phyloP scores from a whole-genome alignment of 495 filamentous ascomycete species.

The Penicillium dipodomyicola region DNA sequence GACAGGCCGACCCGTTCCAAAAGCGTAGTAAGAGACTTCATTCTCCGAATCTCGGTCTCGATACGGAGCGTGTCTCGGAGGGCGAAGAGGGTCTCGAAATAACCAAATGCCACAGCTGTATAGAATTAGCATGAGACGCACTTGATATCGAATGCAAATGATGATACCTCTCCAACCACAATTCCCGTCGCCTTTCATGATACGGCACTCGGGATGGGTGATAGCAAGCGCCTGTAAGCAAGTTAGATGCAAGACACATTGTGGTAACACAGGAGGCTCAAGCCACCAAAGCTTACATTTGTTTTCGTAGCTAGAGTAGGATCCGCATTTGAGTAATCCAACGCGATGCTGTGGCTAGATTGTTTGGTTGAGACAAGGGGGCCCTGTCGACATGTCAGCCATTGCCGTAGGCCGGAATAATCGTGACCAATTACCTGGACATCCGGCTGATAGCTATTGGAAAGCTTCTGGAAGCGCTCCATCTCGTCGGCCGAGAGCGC shows the following conservation, averaged over 20 bases:
- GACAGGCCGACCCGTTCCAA: conserved; percentile 68
- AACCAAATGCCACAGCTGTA: conserved; percentile 85
- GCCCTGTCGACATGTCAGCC: conserved; percentile 53
- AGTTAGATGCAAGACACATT: conserved; percentile 19
- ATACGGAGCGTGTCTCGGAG: conserved; percentile 61
- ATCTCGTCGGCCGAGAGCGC: conserved; percentile 50
- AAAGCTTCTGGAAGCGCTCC: conserved; percentile 53
- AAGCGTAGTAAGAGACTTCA: conserved; percentile 67
- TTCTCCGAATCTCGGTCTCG: conserved; percentile 64
- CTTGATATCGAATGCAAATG: conserved; percentile 15
- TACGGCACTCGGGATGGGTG: conserved; percentile 84
- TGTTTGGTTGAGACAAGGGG: conserved; percentile 76
- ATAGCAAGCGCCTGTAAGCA: conserved; percentile 65
- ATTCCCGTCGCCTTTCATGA: conserved; percentile 88
- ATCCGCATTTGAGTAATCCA: conserved; percentile 91
- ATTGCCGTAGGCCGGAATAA: not conserved
- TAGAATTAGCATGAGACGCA: conserved; percentile 16
- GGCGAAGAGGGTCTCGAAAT: conserved; percentile 80
- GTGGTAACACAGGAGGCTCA: not conserved
- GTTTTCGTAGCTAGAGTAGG: conserved; percentile 82
- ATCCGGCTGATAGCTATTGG: conserved; percentile 64
- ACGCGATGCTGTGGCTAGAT: conserved; percentile 72
- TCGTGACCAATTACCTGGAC: conserved; percentile 50
- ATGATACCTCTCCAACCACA: conserved; percentile 93
- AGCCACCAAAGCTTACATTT: conserved; percentile 54